These are phyloP conservation scores for Fragaria vesca DNA, from an alignment of 306 rosid species.

Conservation along the genomic window DNA sequence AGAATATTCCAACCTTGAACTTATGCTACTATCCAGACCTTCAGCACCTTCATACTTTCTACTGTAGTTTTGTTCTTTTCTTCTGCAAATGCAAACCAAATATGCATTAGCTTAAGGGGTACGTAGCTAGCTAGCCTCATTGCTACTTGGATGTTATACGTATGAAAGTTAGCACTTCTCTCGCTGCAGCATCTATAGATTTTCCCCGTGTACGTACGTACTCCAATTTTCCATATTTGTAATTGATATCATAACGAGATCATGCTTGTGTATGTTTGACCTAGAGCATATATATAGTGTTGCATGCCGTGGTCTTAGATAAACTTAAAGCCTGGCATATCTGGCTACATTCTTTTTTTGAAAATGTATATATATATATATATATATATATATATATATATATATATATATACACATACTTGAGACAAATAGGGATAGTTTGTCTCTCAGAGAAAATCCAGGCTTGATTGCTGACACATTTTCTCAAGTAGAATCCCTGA, in stretches of 20 bases:
- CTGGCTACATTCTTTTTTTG: not conserved
- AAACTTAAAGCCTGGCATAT: not conserved
- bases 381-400: too few species aligned
- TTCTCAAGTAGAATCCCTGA: not conserved
- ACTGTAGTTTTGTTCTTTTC: not conserved
- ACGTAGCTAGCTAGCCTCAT: not conserved
- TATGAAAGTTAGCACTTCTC: not conserved
- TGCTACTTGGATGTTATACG: not conserved
- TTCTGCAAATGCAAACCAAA: slow-evolving; percentile 9
- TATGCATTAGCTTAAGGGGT: not conserved
- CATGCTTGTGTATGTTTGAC: not conserved
- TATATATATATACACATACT: too few species aligned
- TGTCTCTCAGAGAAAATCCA: not conserved
- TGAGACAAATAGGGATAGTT: not conserved
- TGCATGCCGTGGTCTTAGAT: not conserved
- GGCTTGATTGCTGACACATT: not conserved
- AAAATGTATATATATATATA: not conserved
- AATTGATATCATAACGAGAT: not conserved
- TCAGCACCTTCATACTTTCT: not conserved
- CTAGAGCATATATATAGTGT: not conserved
- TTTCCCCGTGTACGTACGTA: not conserved
- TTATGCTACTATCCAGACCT: not conserved
- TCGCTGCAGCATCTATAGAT: not conserved
- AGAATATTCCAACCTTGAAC: not conserved
- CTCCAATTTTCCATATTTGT: not conserved